These are phyloP conservation scores for Saccharum spontaneum DNA, from an alignment of 176 grass and related monocot species.

Conservation along the genomic window DNA sequence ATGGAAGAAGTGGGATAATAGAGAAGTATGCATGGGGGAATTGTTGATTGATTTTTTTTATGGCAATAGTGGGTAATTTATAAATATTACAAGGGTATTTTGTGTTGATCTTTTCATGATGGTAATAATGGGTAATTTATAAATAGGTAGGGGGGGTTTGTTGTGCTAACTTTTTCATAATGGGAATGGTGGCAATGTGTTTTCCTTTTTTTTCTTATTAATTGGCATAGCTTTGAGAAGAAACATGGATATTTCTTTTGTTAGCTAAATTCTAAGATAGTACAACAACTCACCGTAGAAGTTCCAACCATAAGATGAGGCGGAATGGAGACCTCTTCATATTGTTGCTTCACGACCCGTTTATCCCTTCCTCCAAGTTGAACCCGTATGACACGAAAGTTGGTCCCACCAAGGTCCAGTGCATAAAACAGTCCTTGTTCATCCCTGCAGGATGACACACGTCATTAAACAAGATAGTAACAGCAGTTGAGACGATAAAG, in stretches of 20 bases:
- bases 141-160: not conserved
- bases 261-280: not conserved
- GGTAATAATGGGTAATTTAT: not conserved
- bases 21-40: not conserved
- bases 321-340: slow-evolving; percentile 76
- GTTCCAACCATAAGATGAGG: slow-evolving; percentile 85
- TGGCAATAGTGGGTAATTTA: not conserved
- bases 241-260: not conserved
- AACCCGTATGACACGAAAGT: slow-evolving; percentile 86
- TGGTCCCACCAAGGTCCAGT: slow-evolving; percentile 92
- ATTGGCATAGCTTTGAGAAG: not conserved
- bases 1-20: not conserved
- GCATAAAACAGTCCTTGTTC: slow-evolving; percentile 86
- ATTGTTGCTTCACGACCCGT: slow-evolving; percentile 62
- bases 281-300: slow-evolving; percentile 52
- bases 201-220: not conserved
- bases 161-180: not conserved
- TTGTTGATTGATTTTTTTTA: not conserved
- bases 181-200: not conserved
- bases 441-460: slow-evolving; percentile 46
- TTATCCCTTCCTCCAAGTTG: slow-evolving; percentile 68
- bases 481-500: not conserved
- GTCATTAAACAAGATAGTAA: slow-evolving; percentile 27
- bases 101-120: not conserved
- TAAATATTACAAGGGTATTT: not conserved